These are phyloP conservation scores for Climacium dendroides DNA, from an alignment of 225 moss, liverwort and hornwort genomes.

Conservation along the genomic window DNA sequence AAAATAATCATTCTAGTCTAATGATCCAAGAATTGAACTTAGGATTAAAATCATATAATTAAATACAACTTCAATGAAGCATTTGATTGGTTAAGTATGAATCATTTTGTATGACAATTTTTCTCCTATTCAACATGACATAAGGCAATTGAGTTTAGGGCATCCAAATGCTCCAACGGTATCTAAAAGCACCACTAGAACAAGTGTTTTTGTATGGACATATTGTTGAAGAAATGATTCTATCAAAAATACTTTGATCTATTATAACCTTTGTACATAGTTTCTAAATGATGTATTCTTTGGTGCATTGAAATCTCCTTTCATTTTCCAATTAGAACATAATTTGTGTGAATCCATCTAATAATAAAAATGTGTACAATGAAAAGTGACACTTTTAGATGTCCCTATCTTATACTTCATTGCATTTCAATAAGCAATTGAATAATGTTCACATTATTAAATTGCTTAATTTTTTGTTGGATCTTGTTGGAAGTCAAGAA, in stretches of 20 bases:
- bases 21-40: background rate
- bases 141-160: background rate
- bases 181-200: accelerated
- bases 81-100: background rate
- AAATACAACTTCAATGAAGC: background rate
- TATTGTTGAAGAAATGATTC: background rate
- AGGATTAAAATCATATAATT: background rate
- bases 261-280: background rate
- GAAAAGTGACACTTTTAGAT: background rate
- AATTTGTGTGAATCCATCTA: background rate
- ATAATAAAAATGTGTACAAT: background rate
- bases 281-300: background rate
- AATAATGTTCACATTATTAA: background rate
- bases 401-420: background rate
- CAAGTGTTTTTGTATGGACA: background rate
- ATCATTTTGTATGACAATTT: background rate
- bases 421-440: accelerated
- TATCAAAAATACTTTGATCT: background rate
- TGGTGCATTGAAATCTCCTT: background rate
- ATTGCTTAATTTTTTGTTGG: too few relatives aligned
- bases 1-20: background rate
- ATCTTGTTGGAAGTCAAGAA: background rate
- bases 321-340: too few relatives aligned
- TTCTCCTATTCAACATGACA: background rate
- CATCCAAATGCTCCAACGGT: background rate